Evolutionary conservation across 2,329 filamentous ascomycete species (phyloP), one percentile per base, ranked within the genome.

Genomic region (Aspergillus carbonarius): DNA sequence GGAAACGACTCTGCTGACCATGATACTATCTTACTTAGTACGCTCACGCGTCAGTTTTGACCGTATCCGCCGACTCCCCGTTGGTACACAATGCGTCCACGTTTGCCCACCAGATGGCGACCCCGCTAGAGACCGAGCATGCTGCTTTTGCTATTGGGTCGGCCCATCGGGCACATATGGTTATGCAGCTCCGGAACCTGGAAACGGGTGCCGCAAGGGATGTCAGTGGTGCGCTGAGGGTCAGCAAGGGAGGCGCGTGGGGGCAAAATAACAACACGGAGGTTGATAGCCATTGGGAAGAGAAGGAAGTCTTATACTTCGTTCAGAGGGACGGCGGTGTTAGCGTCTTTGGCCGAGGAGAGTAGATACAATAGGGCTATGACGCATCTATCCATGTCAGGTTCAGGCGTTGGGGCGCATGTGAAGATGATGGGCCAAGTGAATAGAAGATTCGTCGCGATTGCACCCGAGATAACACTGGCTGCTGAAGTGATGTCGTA

Each of bases 181-280:
- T 93, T 3, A 76, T 96, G 67, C 85, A 90, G 61, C 78, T 95
- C 58, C 82, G 93, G 54, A 82, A 88, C 69, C 75, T 98, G 60
- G 92, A 96, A 70, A 96, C 92, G 0, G 93, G 93, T 0, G 87
- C 88, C n/a, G 93, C 93, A 62, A 88, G 84, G 71, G 93, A 97
- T 75, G 91, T 98, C 32, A 96, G 91, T 76, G 93, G 93, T 2
- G 92, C 96, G 44, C 70, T 97, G 62, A 84, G 92, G 64, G 81
- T 95, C 51, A 93, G 89, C 17, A 81, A 82, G 46, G 87, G 87
- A 3, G 79, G 78, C 15, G 75, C 69, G 39, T 72, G 68, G 64
- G 78, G 71, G 42, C 70, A 66, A 15, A 66, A 60, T 17, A 70
- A 74, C 15, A 71, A 71, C 30, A 68, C 61, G 7, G 58, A 64